Conservation (phyloP, 495 filamentous ascomycete species). For the Penicillium flavigenum region DNA sequence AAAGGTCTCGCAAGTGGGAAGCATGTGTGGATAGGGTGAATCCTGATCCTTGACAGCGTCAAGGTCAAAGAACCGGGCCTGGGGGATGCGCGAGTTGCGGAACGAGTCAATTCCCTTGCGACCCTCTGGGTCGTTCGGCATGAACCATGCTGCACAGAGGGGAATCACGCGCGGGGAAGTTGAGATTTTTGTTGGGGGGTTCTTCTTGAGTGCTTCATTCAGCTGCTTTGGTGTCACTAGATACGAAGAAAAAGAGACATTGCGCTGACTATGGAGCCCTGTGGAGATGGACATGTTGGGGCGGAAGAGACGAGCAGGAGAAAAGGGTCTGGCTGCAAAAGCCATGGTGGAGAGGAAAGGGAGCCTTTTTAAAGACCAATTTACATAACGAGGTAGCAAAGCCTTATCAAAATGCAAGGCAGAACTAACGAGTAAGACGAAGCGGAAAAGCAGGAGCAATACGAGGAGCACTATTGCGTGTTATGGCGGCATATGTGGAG, state of each 20-base stretch:
- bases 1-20: slow-evolving; percentile 77
- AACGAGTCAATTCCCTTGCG: slow-evolving; percentile 78
- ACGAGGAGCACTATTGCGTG: slow-evolving; percentile 9
- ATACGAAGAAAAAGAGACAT: slow-evolving; percentile 68
- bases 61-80: slow-evolving; percentile 93
- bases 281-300: slow-evolving; percentile 33
- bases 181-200: slow-evolving; percentile 68
- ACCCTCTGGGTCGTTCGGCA: slow-evolving; percentile 78
- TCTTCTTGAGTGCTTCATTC: slow-evolving; percentile 71
- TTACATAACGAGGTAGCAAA: slow-evolving; percentile 11
- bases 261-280: slow-evolving; percentile 33
- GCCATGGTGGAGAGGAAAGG: slow-evolving; percentile 32
- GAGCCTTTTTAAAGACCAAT: slow-evolving; percentile 2
- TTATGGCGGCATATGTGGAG: slow-evolving; percentile 4
- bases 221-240: slow-evolving; percentile 84
- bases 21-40: slow-evolving; percentile 95
- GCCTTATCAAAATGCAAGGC: background rate
- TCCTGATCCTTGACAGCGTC: slow-evolving; percentile 84
- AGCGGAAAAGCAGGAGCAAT: slow-evolving; percentile 3
- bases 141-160: slow-evolving; percentile 90
- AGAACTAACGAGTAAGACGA: background rate
- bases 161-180: slow-evolving; percentile 79
- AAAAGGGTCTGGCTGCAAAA: slow-evolving; percentile 34
- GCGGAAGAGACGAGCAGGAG: slow-evolving; percentile 33
- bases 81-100: slow-evolving; percentile 73